These are phyloP conservation scores for Sextonia rubra DNA, from an alignment of 164 flowering plant species.

Conservation along the genomic window DNA sequence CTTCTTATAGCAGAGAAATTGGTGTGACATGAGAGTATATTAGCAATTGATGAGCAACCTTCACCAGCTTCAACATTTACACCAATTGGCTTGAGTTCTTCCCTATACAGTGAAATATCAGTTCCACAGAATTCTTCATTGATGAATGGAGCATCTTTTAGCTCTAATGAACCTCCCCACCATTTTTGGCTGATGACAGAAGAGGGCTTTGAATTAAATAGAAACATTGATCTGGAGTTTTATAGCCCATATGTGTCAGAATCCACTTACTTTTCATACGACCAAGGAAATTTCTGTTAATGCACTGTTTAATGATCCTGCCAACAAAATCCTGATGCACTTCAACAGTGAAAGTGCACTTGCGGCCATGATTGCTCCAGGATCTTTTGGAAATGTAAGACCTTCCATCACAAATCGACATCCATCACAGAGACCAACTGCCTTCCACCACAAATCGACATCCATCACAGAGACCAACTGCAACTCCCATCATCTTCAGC, in stretches of 20 bases:
- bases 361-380: neutral
- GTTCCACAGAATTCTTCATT: constrained; percentile 14
- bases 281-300: neutral
- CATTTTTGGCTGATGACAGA: neutral
- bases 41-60: constrained; percentile 4
- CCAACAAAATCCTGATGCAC: constrained; percentile 4
- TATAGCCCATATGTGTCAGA: constrained; percentile 21
- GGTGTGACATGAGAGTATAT: constrained; percentile 5
- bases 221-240: constrained; percentile 13
- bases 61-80: constrained; percentile 8
- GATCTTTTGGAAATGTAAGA: constrained; percentile 14
- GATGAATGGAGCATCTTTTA: constrained; percentile 18
- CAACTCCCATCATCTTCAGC: constrained; percentile 21
- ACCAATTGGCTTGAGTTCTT: constrained; percentile 13
- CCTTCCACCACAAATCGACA: constrained; percentile 15
- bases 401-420: constrained; percentile 14
- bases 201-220: constrained; percentile 9
- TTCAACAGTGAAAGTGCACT: constrained; percentile 11
- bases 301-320: neutral
- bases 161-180: constrained; percentile 10
- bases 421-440: constrained; percentile 14
- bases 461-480: constrained; percentile 14
- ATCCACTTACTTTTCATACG: constrained; percentile 12
- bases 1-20: constrained; percentile 6
- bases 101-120: neutral